Percentiles rank a stretch among this genome's conserved stretches.
Evolutionary conservation across 345 rosid species (phyloP).

Genomic region (Gossypium arboreum): DNA sequence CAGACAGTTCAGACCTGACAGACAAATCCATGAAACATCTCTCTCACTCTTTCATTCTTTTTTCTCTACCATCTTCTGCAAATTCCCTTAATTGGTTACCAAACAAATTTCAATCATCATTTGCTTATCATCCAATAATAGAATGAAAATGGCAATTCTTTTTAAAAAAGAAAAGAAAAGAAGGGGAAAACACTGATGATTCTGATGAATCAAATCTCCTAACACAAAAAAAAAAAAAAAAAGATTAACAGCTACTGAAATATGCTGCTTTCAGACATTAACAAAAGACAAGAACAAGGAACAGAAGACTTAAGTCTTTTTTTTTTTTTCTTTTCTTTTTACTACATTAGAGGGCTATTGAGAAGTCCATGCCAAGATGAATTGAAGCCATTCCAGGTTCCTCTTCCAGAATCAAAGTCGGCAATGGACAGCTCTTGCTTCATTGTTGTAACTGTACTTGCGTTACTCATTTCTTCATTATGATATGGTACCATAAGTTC

Average conservation of each 20-base stretch:
- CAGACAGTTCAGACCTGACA: constrained; percentile 27
- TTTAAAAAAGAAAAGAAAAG: no score
- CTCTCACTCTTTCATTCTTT: constrained; percentile 23
- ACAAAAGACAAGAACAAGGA: not conserved
- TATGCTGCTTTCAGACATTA: not conserved
- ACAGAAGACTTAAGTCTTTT: constrained; percentile 12
- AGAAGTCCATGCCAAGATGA: constrained; percentile 55
- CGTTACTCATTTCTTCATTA: constrained; percentile 25
- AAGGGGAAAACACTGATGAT: constrained; percentile 9
- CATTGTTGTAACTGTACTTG: constrained; percentile 40
- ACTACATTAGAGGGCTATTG: constrained; percentile 50
- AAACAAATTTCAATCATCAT: constrained; percentile 29
- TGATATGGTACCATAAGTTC: constrained; percentile 32
- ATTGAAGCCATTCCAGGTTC: constrained; percentile 47
- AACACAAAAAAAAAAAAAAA: constrained; percentile 19
- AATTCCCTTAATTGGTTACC: constrained; percentile 28
- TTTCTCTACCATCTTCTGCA: constrained; percentile 14
- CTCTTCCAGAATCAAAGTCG: constrained; percentile 43
- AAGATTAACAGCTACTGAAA: constrained; percentile 18
- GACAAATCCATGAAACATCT: constrained; percentile 37
- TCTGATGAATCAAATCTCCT: constrained; percentile 23
- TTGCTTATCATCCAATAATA: constrained; percentile 23
- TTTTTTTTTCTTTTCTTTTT: not conserved
- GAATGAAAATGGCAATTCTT: not conserved
- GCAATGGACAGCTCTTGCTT: constrained; percentile 52